Percentiles rank a stretch among this genome's conserved stretches.
phyloP scores from a whole-genome alignment of 2,329 filamentous ascomycete species.

The Herpomyces periplanetae region DNA sequence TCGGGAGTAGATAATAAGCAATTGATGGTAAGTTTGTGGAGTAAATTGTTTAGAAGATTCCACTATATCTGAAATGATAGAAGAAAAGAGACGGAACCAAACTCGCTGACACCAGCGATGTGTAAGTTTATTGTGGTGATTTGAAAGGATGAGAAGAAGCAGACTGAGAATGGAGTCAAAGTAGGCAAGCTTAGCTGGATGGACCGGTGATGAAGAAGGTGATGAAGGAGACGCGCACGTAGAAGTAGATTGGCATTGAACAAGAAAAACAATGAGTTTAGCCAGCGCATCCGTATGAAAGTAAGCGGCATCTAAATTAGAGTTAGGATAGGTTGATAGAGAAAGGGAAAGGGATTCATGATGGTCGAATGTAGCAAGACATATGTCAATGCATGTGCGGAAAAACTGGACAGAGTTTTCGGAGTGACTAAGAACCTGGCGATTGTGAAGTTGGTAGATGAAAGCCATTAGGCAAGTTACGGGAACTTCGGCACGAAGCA shows the following conservation, averaged over 20 bases:
- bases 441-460: constrained; percentile 40
- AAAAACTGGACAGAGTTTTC: constrained; percentile 47
- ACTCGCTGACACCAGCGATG: constrained; percentile 55
- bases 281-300: constrained; percentile 38
- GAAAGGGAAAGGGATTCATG: no score
- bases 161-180: constrained; percentile 37
- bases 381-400: constrained; percentile 37
- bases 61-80: constrained; percentile 45
- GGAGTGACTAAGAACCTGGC: constrained; percentile 25
- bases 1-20: constrained; percentile 12
- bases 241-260: constrained; percentile 24
- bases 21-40: constrained; percentile 17
- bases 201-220: not conserved
- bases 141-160: constrained; percentile 39
- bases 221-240: constrained; percentile 10
- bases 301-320: constrained; percentile 18
- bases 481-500: constrained; percentile 31
- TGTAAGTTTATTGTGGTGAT: constrained; percentile 40
- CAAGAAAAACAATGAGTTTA: constrained; percentile 33
- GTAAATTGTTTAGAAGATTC: no score
- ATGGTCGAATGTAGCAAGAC: constrained; percentile 36
- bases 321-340: no score
- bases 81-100: constrained; percentile 61
- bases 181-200: not conserved
- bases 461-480: constrained; percentile 34